Conservation (phyloP, 169 alveolate genomes). For the Plasmodium cynomolgi region DNA sequence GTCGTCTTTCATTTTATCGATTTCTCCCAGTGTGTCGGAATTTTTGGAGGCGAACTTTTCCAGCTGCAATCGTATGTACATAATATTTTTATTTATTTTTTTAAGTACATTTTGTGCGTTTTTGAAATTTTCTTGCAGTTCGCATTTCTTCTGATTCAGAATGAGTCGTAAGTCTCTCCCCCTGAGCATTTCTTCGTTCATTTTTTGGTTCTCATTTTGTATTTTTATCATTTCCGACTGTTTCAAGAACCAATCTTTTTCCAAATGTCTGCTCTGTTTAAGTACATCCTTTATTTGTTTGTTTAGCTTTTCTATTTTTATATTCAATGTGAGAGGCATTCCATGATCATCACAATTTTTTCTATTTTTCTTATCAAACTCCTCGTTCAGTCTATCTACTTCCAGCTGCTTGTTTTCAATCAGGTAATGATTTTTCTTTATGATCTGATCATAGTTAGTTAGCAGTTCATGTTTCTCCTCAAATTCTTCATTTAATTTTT, state of each 20-base stretch:
- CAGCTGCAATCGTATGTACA: slow-evolving; percentile 49
- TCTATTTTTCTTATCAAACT: slow-evolving; percentile 53
- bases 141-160: slow-evolving; percentile 62
- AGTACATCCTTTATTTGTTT: slow-evolving; percentile 32
- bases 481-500: slow-evolving; percentile 36
- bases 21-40: slow-evolving; percentile 35
- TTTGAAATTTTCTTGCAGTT: slow-evolving; percentile 48
- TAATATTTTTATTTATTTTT: slow-evolving; percentile 61
- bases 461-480: slow-evolving; percentile 34
- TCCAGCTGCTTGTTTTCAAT: slow-evolving; percentile 66
- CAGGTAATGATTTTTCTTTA: slow-evolving; percentile 52
- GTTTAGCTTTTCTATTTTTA: slow-evolving; percentile 57
- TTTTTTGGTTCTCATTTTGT: slow-evolving; percentile 69
- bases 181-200: slow-evolving; percentile 48
- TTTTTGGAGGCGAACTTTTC: slow-evolving; percentile 62
- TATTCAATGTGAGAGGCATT: slow-evolving; percentile 26
- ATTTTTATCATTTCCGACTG: slow-evolving; percentile 67
- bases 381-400: slow-evolving; percentile 65
- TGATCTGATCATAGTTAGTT: slow-evolving; percentile 1
- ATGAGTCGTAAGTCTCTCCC: slow-evolving; percentile 42
- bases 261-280: slow-evolving; percentile 39
- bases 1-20: slow-evolving; percentile 30
- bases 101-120: neutral
- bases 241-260: slow-evolving; percentile 70
- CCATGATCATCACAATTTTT: slow-evolving; percentile 13